Percentiles rank a stretch among this genome's conserved stretches.
Evolutionary conservation across 2,329 filamentous ascomycete genomes (phyloP).

Genomic region (Aurifilum marmelostoma): DNA sequence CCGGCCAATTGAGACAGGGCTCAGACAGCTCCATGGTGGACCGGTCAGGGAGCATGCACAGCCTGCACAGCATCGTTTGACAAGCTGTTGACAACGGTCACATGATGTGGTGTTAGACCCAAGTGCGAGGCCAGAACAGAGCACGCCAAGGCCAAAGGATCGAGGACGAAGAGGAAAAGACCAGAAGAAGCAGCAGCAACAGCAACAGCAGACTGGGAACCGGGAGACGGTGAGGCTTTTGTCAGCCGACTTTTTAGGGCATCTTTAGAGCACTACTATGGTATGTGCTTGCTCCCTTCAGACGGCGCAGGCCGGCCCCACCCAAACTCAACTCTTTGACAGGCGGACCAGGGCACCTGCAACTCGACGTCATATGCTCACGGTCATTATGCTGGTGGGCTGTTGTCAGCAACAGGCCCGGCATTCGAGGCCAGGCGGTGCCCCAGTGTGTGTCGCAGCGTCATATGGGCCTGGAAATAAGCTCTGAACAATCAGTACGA

Average conservation of each 20-base stretch:
- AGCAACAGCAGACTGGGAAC: background rate
- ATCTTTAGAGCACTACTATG: too few species aligned
- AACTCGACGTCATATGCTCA: slow-evolving; percentile 26
- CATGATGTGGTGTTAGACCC: slow-evolving; percentile 2
- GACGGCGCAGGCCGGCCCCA: background rate
- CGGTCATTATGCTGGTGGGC: slow-evolving; percentile 18
- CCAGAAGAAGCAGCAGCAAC: background rate
- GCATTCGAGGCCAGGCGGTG: slow-evolving; percentile 2
- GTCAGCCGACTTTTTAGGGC: background rate
- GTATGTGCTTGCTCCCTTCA: background rate
- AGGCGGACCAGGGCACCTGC: slow-evolving; percentile 22
- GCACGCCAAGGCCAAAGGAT: background rate
- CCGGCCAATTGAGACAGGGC: background rate
- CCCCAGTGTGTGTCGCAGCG: background rate
- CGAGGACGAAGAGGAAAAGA: background rate
- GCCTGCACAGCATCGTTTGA: background rate
- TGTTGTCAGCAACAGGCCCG: slow-evolving; percentile 15
- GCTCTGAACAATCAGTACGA: slow-evolving; percentile 2
- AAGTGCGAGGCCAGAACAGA: background rate
- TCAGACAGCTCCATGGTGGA: background rate
- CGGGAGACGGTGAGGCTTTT: slow-evolving; percentile 1
- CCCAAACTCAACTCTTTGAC: background rate
- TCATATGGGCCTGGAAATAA: slow-evolving; percentile 1
- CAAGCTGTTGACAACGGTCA: background rate
- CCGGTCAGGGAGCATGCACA: background rate